phyloP scores from a whole-genome alignment of 805 yeast genomes.

The Wickerhamomyces bovis region DNA sequence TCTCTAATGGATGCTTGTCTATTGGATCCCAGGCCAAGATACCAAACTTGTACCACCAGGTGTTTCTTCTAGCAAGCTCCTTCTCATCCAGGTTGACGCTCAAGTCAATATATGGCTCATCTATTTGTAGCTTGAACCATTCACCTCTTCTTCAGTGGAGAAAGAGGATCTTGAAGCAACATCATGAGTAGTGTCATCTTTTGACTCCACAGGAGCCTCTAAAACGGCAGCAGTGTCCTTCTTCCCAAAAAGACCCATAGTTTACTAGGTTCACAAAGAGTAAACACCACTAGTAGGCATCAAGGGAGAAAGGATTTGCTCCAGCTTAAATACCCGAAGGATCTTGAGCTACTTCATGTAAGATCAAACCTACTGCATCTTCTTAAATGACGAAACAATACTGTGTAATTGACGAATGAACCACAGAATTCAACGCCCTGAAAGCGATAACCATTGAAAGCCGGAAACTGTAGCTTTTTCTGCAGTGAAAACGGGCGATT shows the following conservation, averaged over 20 bases:
- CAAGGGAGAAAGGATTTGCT: background rate
- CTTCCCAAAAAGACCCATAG: background rate
- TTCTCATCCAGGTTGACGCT: slow-evolving; percentile 1
- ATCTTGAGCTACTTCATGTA: background rate
- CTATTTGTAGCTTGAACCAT: slow-evolving; percentile 6
- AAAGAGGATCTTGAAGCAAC: slow-evolving; percentile 1
- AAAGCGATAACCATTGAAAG: background rate
- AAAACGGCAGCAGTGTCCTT: background rate
- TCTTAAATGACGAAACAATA: background rate
- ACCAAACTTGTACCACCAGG: slow-evolving; percentile 10
- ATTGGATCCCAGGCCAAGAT: slow-evolving; percentile 10
- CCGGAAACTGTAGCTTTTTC: background rate
- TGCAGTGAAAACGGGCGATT: background rate
- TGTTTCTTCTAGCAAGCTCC: slow-evolving; percentile 8
- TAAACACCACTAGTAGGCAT: background rate
- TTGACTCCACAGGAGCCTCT: background rate
- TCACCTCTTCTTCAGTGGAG: slow-evolving; percentile 5
- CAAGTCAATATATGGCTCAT: slow-evolving; percentile 11
- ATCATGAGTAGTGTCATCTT: background rate
- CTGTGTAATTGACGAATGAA: background rate
- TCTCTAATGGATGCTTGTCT: slow-evolving; percentile 24
- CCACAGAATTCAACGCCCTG: background rate
- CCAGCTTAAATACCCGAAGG: background rate
- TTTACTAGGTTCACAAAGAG: background rate
- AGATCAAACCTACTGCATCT: background rate